Conservation (phyloP, 257 asterid species). For the Buddleja alternifolia region DNA sequence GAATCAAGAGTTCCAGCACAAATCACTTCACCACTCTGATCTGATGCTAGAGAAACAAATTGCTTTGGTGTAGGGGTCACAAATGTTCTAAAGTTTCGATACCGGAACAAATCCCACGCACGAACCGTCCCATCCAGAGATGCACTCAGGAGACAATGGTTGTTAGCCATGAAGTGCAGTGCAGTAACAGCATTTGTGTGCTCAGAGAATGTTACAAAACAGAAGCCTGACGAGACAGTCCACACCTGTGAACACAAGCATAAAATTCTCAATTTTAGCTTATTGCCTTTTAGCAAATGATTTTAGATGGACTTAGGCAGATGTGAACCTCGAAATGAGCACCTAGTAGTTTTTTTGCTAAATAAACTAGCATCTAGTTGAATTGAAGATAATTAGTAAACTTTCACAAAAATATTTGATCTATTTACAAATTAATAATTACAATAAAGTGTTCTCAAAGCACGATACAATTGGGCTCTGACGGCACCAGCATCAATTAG, state of each 20-base stretch:
- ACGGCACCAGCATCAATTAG: too few species aligned
- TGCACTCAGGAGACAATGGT: conserved; percentile 90
- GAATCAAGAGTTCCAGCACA: conserved; percentile 99
- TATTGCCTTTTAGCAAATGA: conserved; percentile 1
- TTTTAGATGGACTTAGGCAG: background rate
- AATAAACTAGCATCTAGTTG: background rate
- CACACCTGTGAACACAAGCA: conserved; percentile 70
- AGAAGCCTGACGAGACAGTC: conserved; percentile 92
- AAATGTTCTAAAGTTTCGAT: conserved; percentile 90
- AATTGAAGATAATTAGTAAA: background rate
- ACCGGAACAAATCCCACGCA: conserved; percentile 97
- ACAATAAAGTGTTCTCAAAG: too few species aligned
- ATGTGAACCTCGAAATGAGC: background rate
- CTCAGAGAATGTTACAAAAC: conserved; percentile 91
- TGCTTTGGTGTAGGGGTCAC: conserved; percentile 94
- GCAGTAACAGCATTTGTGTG: conserved; percentile 96
- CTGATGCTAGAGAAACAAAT: conserved; percentile 89
- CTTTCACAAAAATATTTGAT: too few species aligned
- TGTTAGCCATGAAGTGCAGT: conserved; percentile 84
- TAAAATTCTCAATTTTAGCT: conserved; percentile 18
- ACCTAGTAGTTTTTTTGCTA: too few species aligned
- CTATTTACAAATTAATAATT: too few species aligned
- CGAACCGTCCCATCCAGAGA: conserved; percentile 98
- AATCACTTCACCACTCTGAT: conserved; percentile 96
- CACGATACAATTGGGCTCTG: too few species aligned